phyloP scores from a whole-genome alignment of 805 yeast genomes.

The Saccharomycopsis sp. region DNA sequence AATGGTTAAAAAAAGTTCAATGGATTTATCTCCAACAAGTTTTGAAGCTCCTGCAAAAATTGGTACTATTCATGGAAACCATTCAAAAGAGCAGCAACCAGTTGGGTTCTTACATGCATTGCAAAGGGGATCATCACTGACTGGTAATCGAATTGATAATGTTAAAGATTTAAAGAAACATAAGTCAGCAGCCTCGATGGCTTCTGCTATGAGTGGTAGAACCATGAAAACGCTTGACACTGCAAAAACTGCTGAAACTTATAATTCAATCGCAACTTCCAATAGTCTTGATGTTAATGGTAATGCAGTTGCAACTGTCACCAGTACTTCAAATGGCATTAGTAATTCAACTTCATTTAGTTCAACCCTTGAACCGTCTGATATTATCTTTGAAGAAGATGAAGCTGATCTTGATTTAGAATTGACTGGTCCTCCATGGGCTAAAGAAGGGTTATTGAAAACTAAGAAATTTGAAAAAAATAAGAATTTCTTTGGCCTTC shows the following conservation, averaged over 20 bases:
- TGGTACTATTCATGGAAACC: conserved; percentile 2
- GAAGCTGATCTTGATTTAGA: conserved; percentile 55
- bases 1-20: not conserved
- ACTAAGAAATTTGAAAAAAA: conserved; percentile 19
- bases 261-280: conserved; percentile 9
- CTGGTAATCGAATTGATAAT: conserved; percentile 1
- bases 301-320: not conserved
- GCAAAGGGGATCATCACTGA: conserved; percentile 15
- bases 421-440: conserved; percentile 68
- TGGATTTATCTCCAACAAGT: not conserved
- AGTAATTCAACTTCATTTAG: conserved; percentile 6
- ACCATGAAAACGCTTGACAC: conserved; percentile 20
- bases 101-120: conserved; percentile 20
- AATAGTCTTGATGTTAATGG: conserved; percentile 2
- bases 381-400: conserved; percentile 28
- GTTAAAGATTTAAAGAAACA: conserved; percentile 9
- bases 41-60: conserved; percentile 1
- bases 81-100: conserved; percentile 16
- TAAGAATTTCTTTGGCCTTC: conserved; percentile 17
- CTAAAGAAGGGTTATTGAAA: conserved; percentile 62
- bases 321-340: not conserved
- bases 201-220: conserved; percentile 16
- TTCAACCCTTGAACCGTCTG: conserved; percentile 12
- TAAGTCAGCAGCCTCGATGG: conserved; percentile 15
- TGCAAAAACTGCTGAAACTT: conserved; percentile 14